These are phyloP conservation scores for Rhizoctonia solani DNA, from an alignment of 1,284 basidiomycete species.

Conservation along the genomic window DNA sequence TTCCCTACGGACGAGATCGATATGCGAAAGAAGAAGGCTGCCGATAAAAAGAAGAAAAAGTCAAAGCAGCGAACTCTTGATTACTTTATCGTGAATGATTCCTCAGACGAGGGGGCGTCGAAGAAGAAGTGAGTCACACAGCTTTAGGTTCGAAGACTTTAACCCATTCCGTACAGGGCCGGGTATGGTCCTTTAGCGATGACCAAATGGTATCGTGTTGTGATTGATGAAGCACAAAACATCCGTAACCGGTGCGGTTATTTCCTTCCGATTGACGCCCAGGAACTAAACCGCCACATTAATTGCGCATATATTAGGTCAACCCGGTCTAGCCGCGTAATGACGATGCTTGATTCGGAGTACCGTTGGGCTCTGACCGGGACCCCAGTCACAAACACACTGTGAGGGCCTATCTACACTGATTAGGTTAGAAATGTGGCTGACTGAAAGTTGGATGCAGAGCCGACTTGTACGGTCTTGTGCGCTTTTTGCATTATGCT, in stretches of 20 bases:
- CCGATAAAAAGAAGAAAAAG: constrained; percentile 49
- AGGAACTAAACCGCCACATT: background rate
- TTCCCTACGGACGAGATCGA: constrained; percentile 45
- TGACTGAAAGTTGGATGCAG: constrained; percentile 44
- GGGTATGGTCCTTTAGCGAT: constrained; percentile 55
- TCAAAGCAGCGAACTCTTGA: constrained; percentile 49
- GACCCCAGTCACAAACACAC: constrained; percentile 68
- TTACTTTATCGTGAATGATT: constrained; percentile 41
- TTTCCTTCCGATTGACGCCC: background rate
- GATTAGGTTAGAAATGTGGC: background rate
- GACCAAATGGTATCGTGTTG: constrained; percentile 61
- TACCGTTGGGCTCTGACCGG: constrained; percentile 75
- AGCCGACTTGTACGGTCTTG: constrained; percentile 67
- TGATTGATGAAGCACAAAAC: constrained; percentile 72
- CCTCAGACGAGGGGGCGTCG: constrained; percentile 33
- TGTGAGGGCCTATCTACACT: constrained; percentile 49
- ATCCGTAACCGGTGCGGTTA: constrained; percentile 60
- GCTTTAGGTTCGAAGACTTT: background rate
- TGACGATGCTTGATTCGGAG: constrained; percentile 60
- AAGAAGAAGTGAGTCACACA: constrained; percentile 50
- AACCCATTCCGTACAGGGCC: background rate
- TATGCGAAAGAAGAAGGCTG: constrained; percentile 7
- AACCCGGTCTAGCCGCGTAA: constrained; percentile 60
- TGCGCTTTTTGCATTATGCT: constrained; percentile 55
- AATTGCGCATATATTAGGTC: constrained; percentile 47